Base-by-base conservation (phyloP, 176 grass and related monocot species). In the Poa annua region DNA sequence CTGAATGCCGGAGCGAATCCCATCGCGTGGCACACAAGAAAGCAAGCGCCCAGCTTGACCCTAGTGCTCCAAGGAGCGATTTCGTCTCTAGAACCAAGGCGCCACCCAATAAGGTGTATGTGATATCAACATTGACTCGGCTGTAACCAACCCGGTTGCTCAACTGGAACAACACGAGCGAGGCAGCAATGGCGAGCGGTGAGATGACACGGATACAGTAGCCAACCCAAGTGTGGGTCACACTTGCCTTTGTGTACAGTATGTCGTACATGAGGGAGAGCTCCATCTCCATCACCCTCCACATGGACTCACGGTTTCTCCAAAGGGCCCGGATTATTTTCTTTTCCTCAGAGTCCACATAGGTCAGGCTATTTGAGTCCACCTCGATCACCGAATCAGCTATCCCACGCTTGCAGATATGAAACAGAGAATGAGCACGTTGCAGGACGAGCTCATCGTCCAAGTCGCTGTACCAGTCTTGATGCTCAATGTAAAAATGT, bases 191-290 rank as follows among this genome's bases (percentile, higher is more conserved):
- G 20, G 16, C 65, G 44, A 39, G 39, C 3, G 88, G 78, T 3
- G 79, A 74, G n/a, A 68, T 5, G n/a, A 26, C 19, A 10, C 83
- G 86, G 14, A 92, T 7, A 8, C 51, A 48, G 57, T 75, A 76
- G 24, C 90, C 86, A 3, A 20, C 1, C 20, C 53, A 9, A 8
- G 39, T 60, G 72, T 88, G 57, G 8, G 76, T 48, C 1, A 78
- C 62, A 3, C 25, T 13, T 1, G 83, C 62, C 63, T 92, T 91
- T 32, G 89, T 91, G 77, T 91, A 84, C 8, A 91, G 81, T 14
- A 91, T 59, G 1, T 85, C 75, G 4, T 85, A 85, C 15, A 75
- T 9, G 8, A 90, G 74, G 22, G 79, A 80, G 19, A 90, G 65
- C 17, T 90, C 83, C n/a, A 78, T 44, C 38, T 86, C 63, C 39